Evolutionary conservation across 106 monocot species (phyloP).

Genomic region (Phalaenopsis equestris): DNA sequence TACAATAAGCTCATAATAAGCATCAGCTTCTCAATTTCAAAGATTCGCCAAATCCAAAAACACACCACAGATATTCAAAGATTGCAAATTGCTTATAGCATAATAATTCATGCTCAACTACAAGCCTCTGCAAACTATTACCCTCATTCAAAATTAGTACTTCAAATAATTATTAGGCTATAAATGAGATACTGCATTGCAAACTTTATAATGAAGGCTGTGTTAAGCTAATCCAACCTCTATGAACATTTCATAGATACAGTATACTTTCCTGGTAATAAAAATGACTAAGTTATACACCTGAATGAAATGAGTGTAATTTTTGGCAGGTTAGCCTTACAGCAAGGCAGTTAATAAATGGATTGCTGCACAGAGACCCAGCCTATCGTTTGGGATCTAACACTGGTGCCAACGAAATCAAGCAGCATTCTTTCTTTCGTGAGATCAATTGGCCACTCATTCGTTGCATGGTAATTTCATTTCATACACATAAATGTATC

Average conservation of each 20-base stretch:
- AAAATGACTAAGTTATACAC: neutral
- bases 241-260: neutral
- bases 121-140: too few relatives aligned
- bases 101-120: too few relatives aligned
- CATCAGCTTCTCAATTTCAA: too few relatives aligned
- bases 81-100: too few relatives aligned
- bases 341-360: constrained; percentile 81
- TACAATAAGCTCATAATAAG: too few relatives aligned
- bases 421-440: constrained; percentile 79
- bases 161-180: neutral
- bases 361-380: constrained; percentile 73
- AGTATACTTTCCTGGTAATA: neutral
- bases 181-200: neutral
- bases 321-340: constrained; percentile 74
- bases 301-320: neutral
- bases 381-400: constrained; percentile 66
- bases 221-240: too few relatives aligned
- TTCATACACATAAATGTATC: neutral
- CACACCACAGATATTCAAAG: too few relatives aligned
- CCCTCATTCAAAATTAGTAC: neutral
- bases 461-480: constrained; percentile 75
- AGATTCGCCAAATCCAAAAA: too few relatives aligned
- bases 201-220: neutral
- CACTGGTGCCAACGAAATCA: constrained; percentile 81
- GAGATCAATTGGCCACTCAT: constrained; percentile 96